Evolutionary conservation across 2,329 filamentous ascomycete species (phyloP), one percentile per base, ranked within the genome.

Genomic region (Zymoseptoria pseudotritici): DNA sequence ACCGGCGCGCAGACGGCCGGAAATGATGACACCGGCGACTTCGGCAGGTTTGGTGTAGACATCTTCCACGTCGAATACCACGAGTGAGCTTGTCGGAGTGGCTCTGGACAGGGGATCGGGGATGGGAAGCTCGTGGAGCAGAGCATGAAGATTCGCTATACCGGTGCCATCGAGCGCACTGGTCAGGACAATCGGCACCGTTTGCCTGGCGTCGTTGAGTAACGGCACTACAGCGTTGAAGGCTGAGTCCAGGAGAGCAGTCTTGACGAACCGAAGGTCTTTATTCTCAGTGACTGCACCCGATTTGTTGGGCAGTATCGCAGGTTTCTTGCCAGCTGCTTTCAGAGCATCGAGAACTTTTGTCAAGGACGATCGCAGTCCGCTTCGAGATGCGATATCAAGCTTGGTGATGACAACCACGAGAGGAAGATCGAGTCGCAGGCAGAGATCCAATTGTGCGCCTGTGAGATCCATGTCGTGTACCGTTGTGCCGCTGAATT

Each of bases 341-440:
- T 97, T 97, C 55, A 97, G 79, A 1, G 84, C 82, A 0, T 90
- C 88, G 31, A 97, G 78, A 2, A 96, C 78, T 66, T 86, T 89
- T 17, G 82, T 83, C 61, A 97, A 77, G 0, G 85, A 91, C 55
- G 83, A 83, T 58, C 86, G 84, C 8, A 97, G 73, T 9, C 86
- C 86, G 10, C 78, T 74, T 65, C 87, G 91, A 13, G 87, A 92
- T 17, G 91, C 91, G 51, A 96, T 74, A 67, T 99, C 94, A 62
- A 95, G 81, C 71, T 97, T 99, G 0, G 94, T 97, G 60, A 99
- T 88, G 22, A 93, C 82, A 10, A 99, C 82, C 7, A 89, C 83
- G 58, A 97, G 78, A 0, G 91, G 91, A 9, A 92, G 80, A 20
- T 86, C 82, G 19, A 97, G 78, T 65, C 90, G 89, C 29, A 97